Evolutionary conservation across 2,329 filamentous ascomycete species (phyloP), one percentile per base, ranked within the genome.

Genomic region (Nigrospora oryzae): DNA sequence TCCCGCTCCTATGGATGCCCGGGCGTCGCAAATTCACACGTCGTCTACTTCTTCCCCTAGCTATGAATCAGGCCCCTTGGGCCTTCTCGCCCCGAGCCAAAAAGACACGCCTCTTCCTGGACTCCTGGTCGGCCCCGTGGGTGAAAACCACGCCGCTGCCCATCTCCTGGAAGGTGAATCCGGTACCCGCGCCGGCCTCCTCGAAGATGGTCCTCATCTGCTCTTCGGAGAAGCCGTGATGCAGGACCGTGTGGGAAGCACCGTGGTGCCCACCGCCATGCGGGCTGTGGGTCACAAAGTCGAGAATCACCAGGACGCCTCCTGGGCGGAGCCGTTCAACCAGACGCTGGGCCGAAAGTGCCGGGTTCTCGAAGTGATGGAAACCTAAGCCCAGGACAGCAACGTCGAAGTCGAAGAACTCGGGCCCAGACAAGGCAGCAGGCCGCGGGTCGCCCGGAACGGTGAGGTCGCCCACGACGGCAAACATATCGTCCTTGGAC

Each of bases 381-480:
- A 83, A 75, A 1, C 77, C 81, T 37, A 80, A 63, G 32, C 80
- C 80, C 15, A 86, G 75, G 36, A 73, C 74, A 6, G 77, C 77
- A 33, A 84, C 57, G 60, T 91, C 85, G 57, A 91, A 89, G 57
- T 79, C 70, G 59, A 72, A 77, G 66, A 85, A 88, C 31, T 80
- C 73, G 11, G 75, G 65, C 40, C 72, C 74, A 35, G 76, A 67
- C 49, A 90, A 74, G 17, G 73, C 65, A 1, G 70, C 64, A 15
- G 84, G 71, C 36, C 71, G 66, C 3, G 69, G 56, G 39, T 73
- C 67, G 10, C 60, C 50, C 2, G 67, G 56, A 46, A 65, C 64
- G 30, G 77, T 61, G 7, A 86, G 70, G 56, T 86, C 75, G 39
- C 79, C 83, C 19, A 73, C 64, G 44, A 73, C 63, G 16, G 77